Conservation (phyloP, 164 flowering plant species). For the Tetrastigma voinierianum region DNA sequence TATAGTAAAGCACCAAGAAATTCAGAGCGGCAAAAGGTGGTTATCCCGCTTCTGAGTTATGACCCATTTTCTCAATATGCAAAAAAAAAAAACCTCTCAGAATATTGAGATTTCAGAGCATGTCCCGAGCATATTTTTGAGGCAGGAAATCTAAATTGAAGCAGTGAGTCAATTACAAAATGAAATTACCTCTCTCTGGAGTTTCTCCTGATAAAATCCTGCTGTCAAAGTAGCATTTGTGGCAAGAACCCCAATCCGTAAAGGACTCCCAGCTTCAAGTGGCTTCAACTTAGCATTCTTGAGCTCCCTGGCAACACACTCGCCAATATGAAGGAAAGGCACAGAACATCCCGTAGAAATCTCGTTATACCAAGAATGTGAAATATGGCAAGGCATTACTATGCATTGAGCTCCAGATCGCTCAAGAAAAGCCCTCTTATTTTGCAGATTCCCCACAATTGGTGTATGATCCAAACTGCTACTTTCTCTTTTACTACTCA, state of each 20-base stretch:
- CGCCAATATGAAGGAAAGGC: constrained; percentile 65
- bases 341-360: constrained; percentile 59
- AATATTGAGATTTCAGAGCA: neutral
- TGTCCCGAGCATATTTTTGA: neutral
- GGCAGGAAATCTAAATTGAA: neutral
- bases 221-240: constrained; percentile 46
- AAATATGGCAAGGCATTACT: constrained; percentile 78
- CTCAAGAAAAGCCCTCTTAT: constrained; percentile 61
- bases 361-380: constrained; percentile 62
- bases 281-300: constrained; percentile 71
- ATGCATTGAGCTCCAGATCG: constrained; percentile 71
- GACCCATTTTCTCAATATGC: no score
- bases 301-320: constrained; percentile 76
- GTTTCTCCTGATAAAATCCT: constrained; percentile 69
- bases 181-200: constrained; percentile 56
- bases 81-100: no score
- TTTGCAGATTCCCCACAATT: constrained; percentile 50
- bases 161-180: neutral
- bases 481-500: constrained; percentile 19
- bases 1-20: no score
- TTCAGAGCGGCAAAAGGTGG: no score
- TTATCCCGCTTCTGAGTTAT: no score
- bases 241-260: constrained; percentile 65
- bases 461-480: constrained; percentile 20
- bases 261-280: constrained; percentile 64